Base-by-base conservation (phyloP, 768 basidiomycete genomes). In the Termitomyces sp. region DNA sequence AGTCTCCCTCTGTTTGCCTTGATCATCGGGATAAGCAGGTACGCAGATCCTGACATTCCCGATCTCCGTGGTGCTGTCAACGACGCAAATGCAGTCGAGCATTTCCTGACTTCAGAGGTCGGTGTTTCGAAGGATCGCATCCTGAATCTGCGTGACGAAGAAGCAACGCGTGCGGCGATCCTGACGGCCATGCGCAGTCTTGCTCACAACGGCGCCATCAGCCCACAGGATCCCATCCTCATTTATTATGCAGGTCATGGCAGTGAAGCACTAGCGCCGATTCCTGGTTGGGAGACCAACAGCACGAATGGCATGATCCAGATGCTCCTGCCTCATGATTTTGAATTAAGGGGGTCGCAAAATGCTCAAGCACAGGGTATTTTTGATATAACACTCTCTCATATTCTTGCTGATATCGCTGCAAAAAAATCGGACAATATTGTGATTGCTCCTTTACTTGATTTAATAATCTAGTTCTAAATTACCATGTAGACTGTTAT, bases 171-270 rank as follows among this genome's bases (percentile, higher is more conserved):
- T 5, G 12, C 32, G 13, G 30, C 22, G 6, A 53, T 54, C 14
- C n/a, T 54, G 20, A n/a, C 12, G 7, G 55, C 34, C 9, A 54
- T 61, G 45, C 22, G n/a, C 3, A 16, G 14, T 0, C 44, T 61
- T 20, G 46, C 39, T 2, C 4, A 24, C 20, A 57, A 48, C 37
- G 39, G 34, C 5, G 30, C 5, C 24, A 61, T 61, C 20, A 16
- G 12, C n/a, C 37, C 46, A 30, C 32, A 49, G 20, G 55, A 53
- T 49, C 52, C 60, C 18, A 58, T 61, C 14, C 50, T 61, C 13
- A 58, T 61, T 26, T 61, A 58, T 36, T 61, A 53, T 36, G 57
- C 60, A 16, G 60, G 57, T 34, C 60, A 53, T 47, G 52, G 57
- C 2, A n/a, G 27, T 30, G 36, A 56, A 14, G 16, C 32, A 39